A percentile compares a stretch with the other conserved stretches of the same genome.
These are phyloP conservation scores for Kazachstania bromeliacearum DNA, from an alignment of 805 yeast species.

Conservation along the genomic window DNA sequence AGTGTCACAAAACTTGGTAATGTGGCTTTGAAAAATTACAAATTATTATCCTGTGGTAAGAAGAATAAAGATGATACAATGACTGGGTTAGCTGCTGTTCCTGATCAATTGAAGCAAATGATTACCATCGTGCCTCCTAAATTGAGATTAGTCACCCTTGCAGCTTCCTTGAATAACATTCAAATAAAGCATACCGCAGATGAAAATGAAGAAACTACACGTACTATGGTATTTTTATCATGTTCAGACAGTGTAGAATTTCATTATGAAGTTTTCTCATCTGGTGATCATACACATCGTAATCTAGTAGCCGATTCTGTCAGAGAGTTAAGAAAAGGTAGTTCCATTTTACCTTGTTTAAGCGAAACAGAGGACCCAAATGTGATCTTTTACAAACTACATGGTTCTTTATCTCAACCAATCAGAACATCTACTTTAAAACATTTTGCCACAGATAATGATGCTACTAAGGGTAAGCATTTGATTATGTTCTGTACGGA, in stretches of 20 bases:
- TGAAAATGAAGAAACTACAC: conserved; percentile 27
- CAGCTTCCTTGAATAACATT: conserved; percentile 51
- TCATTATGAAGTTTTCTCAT: conserved; percentile 63
- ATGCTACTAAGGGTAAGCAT: conserved; percentile 38
- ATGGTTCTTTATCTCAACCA: conserved; percentile 85
- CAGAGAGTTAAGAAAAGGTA: conserved; percentile 23
- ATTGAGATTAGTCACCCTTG: conserved; percentile 71
- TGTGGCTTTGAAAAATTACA: conserved; percentile 62
- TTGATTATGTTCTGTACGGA: conserved; percentile 86
- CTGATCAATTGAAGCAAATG: conserved; percentile 82
- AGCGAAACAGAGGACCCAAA: conserved; percentile 30
- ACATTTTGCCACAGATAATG: conserved; percentile 41
- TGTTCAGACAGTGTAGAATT: conserved; percentile 96
- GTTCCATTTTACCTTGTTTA: conserved; percentile 25
- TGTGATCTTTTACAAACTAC: conserved; percentile 57
- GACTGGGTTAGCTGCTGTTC: conserved; percentile 64
- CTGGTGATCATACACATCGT: conserved; percentile 41
- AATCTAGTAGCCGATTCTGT: conserved; percentile 29
- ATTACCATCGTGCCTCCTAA: conserved; percentile 87
- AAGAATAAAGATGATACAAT: conserved; percentile 46
- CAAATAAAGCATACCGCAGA: conserved; percentile 23
- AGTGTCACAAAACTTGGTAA: conserved; percentile 76
- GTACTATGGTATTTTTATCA: conserved; percentile 78
- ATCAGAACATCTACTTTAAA: conserved; percentile 68
- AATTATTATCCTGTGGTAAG: conserved; percentile 43